Percentiles rank a stretch among this genome's conserved stretches.
These are phyloP conservation scores for Yarrowia bubula DNA, from an alignment of 805 yeast genomes.

Conservation along the genomic window DNA sequence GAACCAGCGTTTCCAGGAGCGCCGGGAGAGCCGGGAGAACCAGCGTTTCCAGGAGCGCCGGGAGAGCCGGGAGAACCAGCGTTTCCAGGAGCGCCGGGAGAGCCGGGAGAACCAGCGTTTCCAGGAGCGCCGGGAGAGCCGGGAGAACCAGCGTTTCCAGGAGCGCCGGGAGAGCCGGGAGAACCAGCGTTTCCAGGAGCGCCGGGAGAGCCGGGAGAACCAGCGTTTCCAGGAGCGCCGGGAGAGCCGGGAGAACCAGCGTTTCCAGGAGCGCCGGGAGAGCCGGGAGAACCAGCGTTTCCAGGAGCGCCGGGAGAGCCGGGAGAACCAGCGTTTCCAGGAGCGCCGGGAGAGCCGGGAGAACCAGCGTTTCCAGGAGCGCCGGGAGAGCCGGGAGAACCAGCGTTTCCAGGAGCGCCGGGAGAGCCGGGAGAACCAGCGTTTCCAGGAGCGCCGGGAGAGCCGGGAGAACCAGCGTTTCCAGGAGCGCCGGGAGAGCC, in stretches of 20 bases:
- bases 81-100: background rate
- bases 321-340: background rate
- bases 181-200: background rate
- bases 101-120: background rate
- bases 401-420: background rate
- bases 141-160: background rate
- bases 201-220: background rate
- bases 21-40: background rate
- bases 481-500: background rate
- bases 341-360: background rate
- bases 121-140: background rate
- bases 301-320: background rate
- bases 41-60: background rate
- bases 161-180: background rate
- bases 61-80: background rate
- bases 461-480: background rate
- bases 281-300: background rate
- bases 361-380: background rate
- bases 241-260: background rate
- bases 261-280: background rate
- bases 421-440: background rate
- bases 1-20: background rate
- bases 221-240: background rate
- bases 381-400: background rate
- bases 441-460: background rate